Conservation (phyloP, 108 stramenopile species). For the Cyclotella baltica region DNA sequence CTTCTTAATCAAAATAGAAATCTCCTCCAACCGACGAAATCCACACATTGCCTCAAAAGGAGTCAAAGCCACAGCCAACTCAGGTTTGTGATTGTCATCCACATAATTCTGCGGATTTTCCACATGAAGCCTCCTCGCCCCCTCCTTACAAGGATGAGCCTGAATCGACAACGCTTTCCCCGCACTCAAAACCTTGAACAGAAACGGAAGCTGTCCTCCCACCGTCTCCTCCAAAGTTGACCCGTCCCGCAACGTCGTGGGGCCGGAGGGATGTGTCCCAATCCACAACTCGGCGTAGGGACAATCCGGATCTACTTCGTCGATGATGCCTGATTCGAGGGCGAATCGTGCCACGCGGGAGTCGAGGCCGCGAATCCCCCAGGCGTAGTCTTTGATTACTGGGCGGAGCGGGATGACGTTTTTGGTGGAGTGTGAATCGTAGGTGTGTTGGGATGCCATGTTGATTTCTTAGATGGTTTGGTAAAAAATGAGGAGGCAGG, state of each 20-base stretch:
- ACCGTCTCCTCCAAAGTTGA: slow-evolving; percentile 55
- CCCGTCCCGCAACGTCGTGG: slow-evolving; percentile 60
- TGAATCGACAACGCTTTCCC: slow-evolving; percentile 90
- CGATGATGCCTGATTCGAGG: slow-evolving; percentile 57
- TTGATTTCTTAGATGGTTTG: not conserved
- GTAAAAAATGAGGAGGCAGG: too few relatives aligned
- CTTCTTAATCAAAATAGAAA: slow-evolving; percentile 73
- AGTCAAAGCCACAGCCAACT: slow-evolving; percentile 98
- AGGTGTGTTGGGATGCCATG: slow-evolving; percentile 15
- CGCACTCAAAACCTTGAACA: slow-evolving; percentile 88
- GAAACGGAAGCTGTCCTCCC: slow-evolving; percentile 79
- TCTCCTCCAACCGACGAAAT: slow-evolving; percentile 91
- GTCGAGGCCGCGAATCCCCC: slow-evolving; percentile 85
- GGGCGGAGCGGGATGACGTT: slow-evolving; percentile 62
- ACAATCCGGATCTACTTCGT: slow-evolving; percentile 76
- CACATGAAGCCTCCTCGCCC: slow-evolving; percentile 84
- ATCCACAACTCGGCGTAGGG: slow-evolving; percentile 93
- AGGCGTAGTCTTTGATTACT: slow-evolving; percentile 77
- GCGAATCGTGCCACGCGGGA: slow-evolving; percentile 80
- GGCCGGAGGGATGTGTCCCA: slow-evolving; percentile 87
- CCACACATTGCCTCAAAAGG: slow-evolving; percentile 96
- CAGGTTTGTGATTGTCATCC: slow-evolving; percentile 99
- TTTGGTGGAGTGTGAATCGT: slow-evolving; percentile 20
- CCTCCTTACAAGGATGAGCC: slow-evolving; percentile 89
- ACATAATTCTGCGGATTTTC: slow-evolving; percentile 89